Percentiles rank a stretch among this genome's conserved stretches.
Conservation (phyloP, 2,329 filamentous ascomycete species). For the Verticillium nubilum region DNA sequence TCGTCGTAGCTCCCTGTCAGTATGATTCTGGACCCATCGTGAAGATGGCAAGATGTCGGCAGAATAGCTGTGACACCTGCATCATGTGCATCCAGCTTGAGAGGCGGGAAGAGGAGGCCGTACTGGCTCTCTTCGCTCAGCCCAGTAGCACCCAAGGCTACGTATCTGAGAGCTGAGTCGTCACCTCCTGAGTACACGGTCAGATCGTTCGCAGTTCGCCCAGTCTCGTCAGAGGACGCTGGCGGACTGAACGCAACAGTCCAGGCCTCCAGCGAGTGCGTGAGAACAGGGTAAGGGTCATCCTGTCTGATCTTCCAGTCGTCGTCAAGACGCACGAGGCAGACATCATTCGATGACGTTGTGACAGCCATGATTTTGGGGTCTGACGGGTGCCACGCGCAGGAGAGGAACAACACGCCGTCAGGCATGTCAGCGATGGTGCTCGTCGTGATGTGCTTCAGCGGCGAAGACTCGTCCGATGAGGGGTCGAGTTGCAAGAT, state of each 20-base stretch:
- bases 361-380: conserved; percentile 60
- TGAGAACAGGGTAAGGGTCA: conserved; percentile 32
- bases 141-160: conserved; percentile 21
- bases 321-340: conserved; percentile 43
- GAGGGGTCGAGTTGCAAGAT: conserved; percentile 52
- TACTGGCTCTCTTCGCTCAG: conserved; percentile 9
- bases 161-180: conserved; percentile 57
- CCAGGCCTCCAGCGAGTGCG: conserved; percentile 67
- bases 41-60: conserved; percentile 46
- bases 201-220: conserved; percentile 16
- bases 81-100: conserved; percentile 43
- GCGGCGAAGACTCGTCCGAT: conserved; percentile 20
- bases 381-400: conserved; percentile 63
- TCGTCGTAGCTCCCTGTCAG: conserved; percentile 94
- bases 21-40: conserved; percentile 49
- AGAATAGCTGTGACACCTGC: conserved; percentile 87
- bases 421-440: conserved; percentile 45
- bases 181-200: conserved; percentile 69
- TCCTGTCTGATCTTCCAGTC: conserved; percentile 30
- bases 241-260: conserved; percentile 54
- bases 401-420: conserved; percentile 62
- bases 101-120: conserved; percentile 11
- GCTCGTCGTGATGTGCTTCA: conserved; percentile 38
- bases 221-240: neutral
- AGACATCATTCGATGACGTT: conserved; percentile 62